Conservation (phyloP, 352 stramenopile genomes). For the Phytophthora kernoviae region DNA sequence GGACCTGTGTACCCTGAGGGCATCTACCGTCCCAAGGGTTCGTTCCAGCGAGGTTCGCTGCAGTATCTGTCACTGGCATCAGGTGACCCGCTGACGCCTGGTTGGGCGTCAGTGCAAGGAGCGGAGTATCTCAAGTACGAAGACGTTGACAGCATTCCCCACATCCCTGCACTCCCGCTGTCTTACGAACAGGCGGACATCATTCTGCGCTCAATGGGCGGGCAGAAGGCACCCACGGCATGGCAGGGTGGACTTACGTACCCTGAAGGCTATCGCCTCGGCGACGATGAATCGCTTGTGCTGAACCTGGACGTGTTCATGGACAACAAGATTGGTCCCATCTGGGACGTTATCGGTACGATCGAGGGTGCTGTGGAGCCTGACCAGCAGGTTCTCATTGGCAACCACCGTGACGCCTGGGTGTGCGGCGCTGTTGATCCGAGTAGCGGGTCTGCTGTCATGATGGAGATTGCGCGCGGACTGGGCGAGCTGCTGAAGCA, state of each 20-base stretch:
- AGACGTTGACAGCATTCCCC: slow-evolving; percentile 52
- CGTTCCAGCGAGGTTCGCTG: slow-evolving; percentile 72
- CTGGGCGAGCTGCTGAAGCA: slow-evolving; percentile 55
- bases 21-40: slow-evolving; percentile 51
- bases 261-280: slow-evolving; percentile 58
- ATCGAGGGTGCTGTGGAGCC: slow-evolving; percentile 38
- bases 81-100: slow-evolving; percentile 57
- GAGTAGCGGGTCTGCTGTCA: slow-evolving; percentile 56
- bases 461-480: slow-evolving; percentile 72
- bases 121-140: slow-evolving; percentile 34
- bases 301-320: slow-evolving; percentile 57
- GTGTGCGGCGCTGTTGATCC: slow-evolving; percentile 77
- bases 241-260: slow-evolving; percentile 63
- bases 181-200: slow-evolving; percentile 70
- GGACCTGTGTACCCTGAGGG: slow-evolving; percentile 68
- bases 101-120: slow-evolving; percentile 37
- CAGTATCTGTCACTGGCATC: slow-evolving; percentile 65
- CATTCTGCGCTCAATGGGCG: slow-evolving; percentile 58
- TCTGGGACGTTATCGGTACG: slow-evolving; percentile 30
- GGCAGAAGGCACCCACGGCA: slow-evolving; percentile 39
- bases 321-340: slow-evolving; percentile 59
- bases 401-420: slow-evolving; percentile 85
- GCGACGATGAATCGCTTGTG: slow-evolving; percentile 47
- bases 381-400: slow-evolving; percentile 55
- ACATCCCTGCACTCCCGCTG: slow-evolving; percentile 32